phyloP scores from a whole-genome alignment of 2,329 filamentous ascomycete genomes.

The Phoma sp. region DNA sequence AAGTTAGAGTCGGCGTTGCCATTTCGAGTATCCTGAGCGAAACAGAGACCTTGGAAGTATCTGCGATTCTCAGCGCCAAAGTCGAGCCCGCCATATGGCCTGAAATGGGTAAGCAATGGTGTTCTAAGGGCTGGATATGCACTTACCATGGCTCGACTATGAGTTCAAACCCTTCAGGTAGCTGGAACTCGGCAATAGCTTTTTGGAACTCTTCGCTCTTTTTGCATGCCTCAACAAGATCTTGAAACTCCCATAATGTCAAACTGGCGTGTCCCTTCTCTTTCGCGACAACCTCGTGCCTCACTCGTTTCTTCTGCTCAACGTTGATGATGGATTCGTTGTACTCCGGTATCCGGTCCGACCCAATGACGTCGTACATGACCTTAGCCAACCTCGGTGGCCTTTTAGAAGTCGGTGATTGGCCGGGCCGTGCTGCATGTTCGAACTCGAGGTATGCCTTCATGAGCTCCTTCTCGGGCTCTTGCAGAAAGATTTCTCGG shows the following conservation, averaged over 20 bases:
- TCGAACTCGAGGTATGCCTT: constrained; percentile 57
- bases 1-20: constrained; percentile 53
- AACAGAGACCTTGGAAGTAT: constrained; percentile 63
- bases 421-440: constrained; percentile 47
- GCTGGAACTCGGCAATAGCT: constrained; percentile 58
- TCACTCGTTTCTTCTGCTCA: constrained; percentile 49
- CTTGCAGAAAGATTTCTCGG: constrained; percentile 59
- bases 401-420: constrained; percentile 50
- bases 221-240: constrained; percentile 54
- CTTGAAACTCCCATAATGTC: constrained; percentile 51
- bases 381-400: constrained; percentile 60
- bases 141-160: constrained; percentile 59
- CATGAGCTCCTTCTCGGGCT: constrained; percentile 58
- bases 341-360: constrained; percentile 60
- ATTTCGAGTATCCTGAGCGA: constrained; percentile 55
- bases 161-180: constrained; percentile 63
- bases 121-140: neutral
- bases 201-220: constrained; percentile 60
- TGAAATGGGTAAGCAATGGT: constrained; percentile 13
- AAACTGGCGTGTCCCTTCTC: constrained; percentile 55
- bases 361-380: constrained; percentile 63
- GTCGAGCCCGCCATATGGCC: constrained; percentile 62
- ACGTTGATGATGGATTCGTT: constrained; percentile 62
- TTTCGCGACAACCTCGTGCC: constrained; percentile 56
- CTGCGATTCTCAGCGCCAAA: constrained; percentile 55